Evolutionary conservation across 2,329 filamentous ascomycete species (phyloP), one percentile per base, ranked within the genome.

Genomic region (Ophiostoma angusticollis): DNA sequence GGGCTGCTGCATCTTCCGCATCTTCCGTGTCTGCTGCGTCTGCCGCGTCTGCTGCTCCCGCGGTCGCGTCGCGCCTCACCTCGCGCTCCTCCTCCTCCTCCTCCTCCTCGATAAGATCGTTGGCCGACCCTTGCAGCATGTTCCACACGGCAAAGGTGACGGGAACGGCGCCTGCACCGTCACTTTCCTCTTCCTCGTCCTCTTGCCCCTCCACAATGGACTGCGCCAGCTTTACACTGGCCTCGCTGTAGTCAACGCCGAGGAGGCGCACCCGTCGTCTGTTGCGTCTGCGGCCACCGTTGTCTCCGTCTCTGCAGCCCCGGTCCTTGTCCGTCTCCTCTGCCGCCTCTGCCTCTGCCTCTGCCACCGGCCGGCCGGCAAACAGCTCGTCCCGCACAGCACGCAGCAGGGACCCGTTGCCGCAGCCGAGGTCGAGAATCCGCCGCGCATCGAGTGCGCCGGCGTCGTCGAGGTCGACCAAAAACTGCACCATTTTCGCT

Each of bases 331-430:
- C 24, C 8, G 4, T 18, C 12, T 31, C 16, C 9, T 6, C 29
- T 9, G n/a, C 4, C 46, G 38, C 16, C 5, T 21, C 31, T 4
- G 9, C 31, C 16, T 21, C 9, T 8, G 12, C 17, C n/a, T 32
- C 17, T 22, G 70, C 82, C 93, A 3, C 63, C 61, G 3, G 60
- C 60, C 4, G 63, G 9, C 35, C 29, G 12, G 24, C 28, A 24
- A 31, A 44, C 60, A 11, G 60, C 18, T 41, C 62, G 21, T 80
- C 78, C 23, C 81, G 64, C 23, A 96, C 64, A n/a, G 78, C 70
- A 49, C 91, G 84, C n/a, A 96, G 67, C 54, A 96, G 71, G 50
- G 86, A 84, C 2, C 89, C 91, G 61, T 98, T 98, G 1, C 91
- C 91, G 9, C 86, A 95, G 16, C 91, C 91, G 1, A 98, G 70